Percentiles rank a stretch among this genome's conserved stretches.
phyloP scores from a whole-genome alignment of 176 grass and related monocot genomes.

The Canna indica region DNA sequence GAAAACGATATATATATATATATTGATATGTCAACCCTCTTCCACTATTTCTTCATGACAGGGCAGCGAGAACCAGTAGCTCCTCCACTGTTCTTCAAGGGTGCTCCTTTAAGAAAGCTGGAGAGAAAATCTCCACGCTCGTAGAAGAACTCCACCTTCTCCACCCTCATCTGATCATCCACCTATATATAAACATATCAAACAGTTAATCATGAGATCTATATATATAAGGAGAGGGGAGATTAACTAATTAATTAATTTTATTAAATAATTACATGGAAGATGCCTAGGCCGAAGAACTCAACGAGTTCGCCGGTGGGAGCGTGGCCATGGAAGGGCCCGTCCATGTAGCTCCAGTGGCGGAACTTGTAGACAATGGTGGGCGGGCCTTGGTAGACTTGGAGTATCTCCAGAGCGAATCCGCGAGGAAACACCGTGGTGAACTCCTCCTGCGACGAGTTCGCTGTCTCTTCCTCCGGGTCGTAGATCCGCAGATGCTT shows the following conservation, averaged over 20 bases:
- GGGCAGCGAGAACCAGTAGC: too few relatives aligned
- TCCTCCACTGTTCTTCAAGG: too few relatives aligned
- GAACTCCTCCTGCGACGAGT: constrained; percentile 38
- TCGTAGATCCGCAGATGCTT: constrained; percentile 51
- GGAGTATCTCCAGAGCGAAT: constrained; percentile 55
- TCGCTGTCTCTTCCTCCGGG: constrained; percentile 28
- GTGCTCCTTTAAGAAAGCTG: too few relatives aligned
- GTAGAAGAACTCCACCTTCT: constrained; percentile 45
- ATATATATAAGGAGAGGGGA: too few relatives aligned
- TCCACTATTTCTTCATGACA: too few relatives aligned
- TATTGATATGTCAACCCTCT: too few relatives aligned
- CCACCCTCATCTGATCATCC: constrained; percentile 39
- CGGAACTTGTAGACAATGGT: constrained; percentile 55
- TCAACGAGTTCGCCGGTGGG: constrained; percentile 37
- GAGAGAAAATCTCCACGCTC: too few relatives aligned
- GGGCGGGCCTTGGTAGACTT: constrained; percentile 50
- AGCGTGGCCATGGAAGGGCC: constrained; percentile 49
- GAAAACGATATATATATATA: too few relatives aligned
- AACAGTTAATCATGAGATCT: not conserved
- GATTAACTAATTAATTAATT: too few relatives aligned
- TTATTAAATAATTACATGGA: constrained; percentile 37
- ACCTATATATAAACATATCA: constrained; percentile 8
- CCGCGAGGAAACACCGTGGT: constrained; percentile 43
- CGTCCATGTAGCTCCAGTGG: constrained; percentile 76
- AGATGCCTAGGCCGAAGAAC: constrained; percentile 45